A percentile compares a stretch with the other conserved stretches of the same genome.
These are phyloP conservation scores for Entomortierella beljakovae DNA, from an alignment of 192 early-diverging fungal genomes.

Conservation along the genomic window DNA sequence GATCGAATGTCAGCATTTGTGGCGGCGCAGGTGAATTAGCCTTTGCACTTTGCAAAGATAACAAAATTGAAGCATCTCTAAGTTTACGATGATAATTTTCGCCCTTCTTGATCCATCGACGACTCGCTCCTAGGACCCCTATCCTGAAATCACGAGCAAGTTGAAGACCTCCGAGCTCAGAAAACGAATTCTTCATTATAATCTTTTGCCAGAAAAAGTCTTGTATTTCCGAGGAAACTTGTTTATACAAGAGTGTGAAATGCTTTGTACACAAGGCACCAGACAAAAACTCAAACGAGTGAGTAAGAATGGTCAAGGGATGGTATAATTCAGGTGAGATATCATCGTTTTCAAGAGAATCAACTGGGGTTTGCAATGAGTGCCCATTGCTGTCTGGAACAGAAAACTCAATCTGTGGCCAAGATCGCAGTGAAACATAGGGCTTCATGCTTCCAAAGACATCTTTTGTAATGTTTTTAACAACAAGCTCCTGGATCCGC, in stretches of 20 bases:
- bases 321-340: slow-evolving; percentile 63
- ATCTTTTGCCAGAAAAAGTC: slow-evolving; percentile 66
- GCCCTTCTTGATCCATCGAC: slow-evolving; percentile 59
- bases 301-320: slow-evolving; percentile 57
- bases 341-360: slow-evolving; percentile 37
- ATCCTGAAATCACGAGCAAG: slow-evolving; percentile 58
- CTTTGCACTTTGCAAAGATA: slow-evolving; percentile 51
- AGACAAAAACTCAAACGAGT: slow-evolving; percentile 53
- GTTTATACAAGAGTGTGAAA: slow-evolving; percentile 54
- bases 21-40: slow-evolving; percentile 9
- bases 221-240: slow-evolving; percentile 59
- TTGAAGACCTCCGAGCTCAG: slow-evolving; percentile 58
- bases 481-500: slow-evolving; percentile 56
- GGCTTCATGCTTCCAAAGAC: slow-evolving; percentile 55
- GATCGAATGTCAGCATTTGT: slow-evolving; percentile 14
- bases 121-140: slow-evolving; percentile 59
- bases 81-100: slow-evolving; percentile 63
- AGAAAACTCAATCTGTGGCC: slow-evolving; percentile 57
- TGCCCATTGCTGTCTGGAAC: slow-evolving; percentile 1
- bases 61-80: slow-evolving; percentile 48
- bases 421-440: slow-evolving; percentile 60
- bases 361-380: slow-evolving; percentile 14
- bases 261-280: slow-evolving; percentile 40
- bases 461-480: slow-evolving; percentile 58
- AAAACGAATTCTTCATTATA: slow-evolving; percentile 65